These are phyloP conservation scores for Ustilago crameri DNA, from an alignment of 1,284 basidiomycete species.

Conservation along the genomic window DNA sequence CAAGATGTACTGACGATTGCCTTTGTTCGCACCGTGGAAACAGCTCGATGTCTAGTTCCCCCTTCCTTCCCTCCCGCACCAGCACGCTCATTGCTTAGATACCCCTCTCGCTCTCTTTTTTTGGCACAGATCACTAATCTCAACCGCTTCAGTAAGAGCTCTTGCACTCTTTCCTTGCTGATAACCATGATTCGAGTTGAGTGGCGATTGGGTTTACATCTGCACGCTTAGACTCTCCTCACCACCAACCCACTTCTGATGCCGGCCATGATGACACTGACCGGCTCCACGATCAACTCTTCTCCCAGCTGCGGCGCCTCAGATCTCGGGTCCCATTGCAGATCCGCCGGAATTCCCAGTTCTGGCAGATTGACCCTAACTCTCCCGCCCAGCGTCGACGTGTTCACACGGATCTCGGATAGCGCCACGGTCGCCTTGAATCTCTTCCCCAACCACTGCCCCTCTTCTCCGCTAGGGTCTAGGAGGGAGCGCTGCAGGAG, in stretches of 20 bases:
- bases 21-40: neutral
- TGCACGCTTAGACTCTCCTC: neutral
- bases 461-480: neutral
- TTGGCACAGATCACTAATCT: neutral
- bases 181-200: no score
- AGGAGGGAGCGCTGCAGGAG: conserved; percentile 28
- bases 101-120: neutral
- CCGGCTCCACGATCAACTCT: conserved; percentile 20
- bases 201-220: no score
- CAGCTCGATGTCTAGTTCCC: conserved; percentile 20
- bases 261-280: conserved; percentile 31
- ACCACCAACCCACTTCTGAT: conserved; percentile 30
- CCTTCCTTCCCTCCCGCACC: neutral
- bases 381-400: conserved; percentile 14
- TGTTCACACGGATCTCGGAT: conserved; percentile 38
- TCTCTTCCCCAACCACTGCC: neutral
- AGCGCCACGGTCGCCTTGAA: conserved; percentile 35
- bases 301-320: conserved; percentile 14
- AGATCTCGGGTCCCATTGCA: conserved; percentile 31
- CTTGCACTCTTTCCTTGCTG: no score
- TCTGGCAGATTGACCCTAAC: conserved; percentile 42
- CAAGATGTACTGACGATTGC: neutral
- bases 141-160: no score
- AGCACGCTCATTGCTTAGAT: neutral
- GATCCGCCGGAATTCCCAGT: conserved; percentile 37